Base-by-base conservation (phyloP, 768 basidiomycete species). In the Kockovaella imperatae region DNA sequence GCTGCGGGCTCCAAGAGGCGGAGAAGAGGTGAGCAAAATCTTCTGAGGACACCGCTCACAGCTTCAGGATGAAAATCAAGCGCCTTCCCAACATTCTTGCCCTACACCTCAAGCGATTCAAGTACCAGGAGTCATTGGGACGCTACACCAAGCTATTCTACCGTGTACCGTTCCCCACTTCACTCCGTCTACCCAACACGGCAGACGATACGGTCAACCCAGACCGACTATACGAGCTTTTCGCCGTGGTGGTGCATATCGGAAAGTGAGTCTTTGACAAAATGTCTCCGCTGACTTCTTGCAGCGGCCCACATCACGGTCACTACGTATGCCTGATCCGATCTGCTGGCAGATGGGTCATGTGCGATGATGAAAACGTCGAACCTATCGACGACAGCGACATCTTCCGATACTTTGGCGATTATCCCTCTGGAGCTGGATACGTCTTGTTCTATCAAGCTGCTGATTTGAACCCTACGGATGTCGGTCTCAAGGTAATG, bases 371-470 rank as follows among this genome's bases (percentile, higher is more conserved):
- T 71, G 88, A 95, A 59, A 85, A 80, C 51, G 88, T 99, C 44
- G 84, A 83, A 36, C 75, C 83, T 1, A 83, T 99, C 64, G 80
- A 84, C 57, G 93, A 97, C 71, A 75, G 75, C 41, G 93, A 97
- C 53, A 91, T 99, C 51, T 78, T 82, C 42, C 84, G 83, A 64
- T 99, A 93, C 72, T 99, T 89, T 71, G 95, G 95, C 53, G 95
- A 97, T 52, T 71, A 72, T 18, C 71, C 72, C 14, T 66, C 84
- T 1, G 91, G 91, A 29, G 83, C 85, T 35, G 95, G 93, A 17
- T 99, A 99, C 69, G 90, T 97, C 21, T 77, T 99, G 30, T 97
- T 93, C 74, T 99, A 97, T 71, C 89, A 96, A 72, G 90, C 89
- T 21, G 82, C 78, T 28, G 89, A 96, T 69, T 77, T 97, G 47